phyloP scores from a whole-genome alignment of 1,284 basidiomycete species.

The Phlebopus sp. region DNA sequence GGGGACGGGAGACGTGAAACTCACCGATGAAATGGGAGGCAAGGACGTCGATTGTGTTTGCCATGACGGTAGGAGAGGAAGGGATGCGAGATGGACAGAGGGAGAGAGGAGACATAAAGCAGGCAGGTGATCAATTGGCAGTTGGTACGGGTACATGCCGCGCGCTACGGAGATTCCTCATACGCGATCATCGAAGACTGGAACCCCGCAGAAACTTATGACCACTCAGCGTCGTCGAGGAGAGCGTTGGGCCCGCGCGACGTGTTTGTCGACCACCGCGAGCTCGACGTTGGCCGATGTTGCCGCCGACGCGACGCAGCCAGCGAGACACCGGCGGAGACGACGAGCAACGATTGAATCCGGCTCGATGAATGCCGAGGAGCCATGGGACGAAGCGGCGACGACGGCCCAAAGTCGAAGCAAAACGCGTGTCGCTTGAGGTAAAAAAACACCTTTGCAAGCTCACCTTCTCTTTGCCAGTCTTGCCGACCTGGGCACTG shows the following conservation, averaged over 20 bases:
- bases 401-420: background rate
- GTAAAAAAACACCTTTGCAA: background rate
- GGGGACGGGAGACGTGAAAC: background rate
- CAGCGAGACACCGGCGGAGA: background rate
- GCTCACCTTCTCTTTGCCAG: background rate
- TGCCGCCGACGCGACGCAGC: background rate
- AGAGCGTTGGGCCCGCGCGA: too few species aligned
- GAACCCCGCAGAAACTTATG: background rate
- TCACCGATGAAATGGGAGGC: conserved; percentile 30
- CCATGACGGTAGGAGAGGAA: conserved; percentile 12
- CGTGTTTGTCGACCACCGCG: too few species aligned
- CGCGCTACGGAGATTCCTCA: conserved; percentile 30
- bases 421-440: background rate
- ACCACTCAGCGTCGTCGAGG: background rate
- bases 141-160: conserved; percentile 23
- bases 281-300: too few species aligned
- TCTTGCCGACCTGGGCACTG: background rate
- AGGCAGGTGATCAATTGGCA: background rate
- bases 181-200: conserved; percentile 30
- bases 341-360: background rate
- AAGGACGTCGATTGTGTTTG: conserved; percentile 15
- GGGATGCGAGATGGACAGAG: background rate
- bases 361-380: too few species aligned
- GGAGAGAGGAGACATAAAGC: conserved; percentile 7
- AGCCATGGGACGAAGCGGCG: background rate